A percentile compares a stretch with the other conserved stretches of the same genome.
Evolutionary conservation across 2,329 filamentous ascomycete genomes (phyloP).

Genomic region (Didymella glomerata): DNA sequence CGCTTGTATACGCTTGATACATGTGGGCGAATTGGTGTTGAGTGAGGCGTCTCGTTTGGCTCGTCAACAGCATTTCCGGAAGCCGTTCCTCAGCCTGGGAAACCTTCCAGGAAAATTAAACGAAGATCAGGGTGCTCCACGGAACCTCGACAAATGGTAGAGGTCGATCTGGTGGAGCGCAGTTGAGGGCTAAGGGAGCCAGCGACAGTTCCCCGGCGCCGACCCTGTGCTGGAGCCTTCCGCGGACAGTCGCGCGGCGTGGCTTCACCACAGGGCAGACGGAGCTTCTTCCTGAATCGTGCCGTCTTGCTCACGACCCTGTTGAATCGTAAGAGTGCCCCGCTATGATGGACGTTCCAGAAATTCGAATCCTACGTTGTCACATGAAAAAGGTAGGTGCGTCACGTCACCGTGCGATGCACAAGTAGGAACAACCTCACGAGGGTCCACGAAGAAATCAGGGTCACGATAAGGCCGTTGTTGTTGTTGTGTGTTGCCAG

Average conservation of each 20-base stretch:
- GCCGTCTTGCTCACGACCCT: slow-evolving; percentile 31
- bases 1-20: slow-evolving; percentile 16
- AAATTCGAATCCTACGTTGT: slow-evolving; percentile 29
- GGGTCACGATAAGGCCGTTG: slow-evolving; percentile 30
- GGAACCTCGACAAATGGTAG: slow-evolving; percentile 47
- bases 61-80: slow-evolving; percentile 7
- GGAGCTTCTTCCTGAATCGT: slow-evolving; percentile 45
- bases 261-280: slow-evolving; percentile 34
- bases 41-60: slow-evolving; percentile 22
- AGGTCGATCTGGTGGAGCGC: slow-evolving; percentile 45
- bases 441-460: slow-evolving; percentile 12
- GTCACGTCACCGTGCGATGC: slow-evolving; percentile 17
- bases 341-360: slow-evolving; percentile 46
- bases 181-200: slow-evolving; percentile 48
- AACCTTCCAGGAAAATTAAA: slow-evolving; percentile 36
- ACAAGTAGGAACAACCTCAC: slow-evolving; percentile 17
- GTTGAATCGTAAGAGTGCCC: slow-evolving; percentile 37
- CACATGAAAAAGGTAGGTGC: slow-evolving; percentile 18
- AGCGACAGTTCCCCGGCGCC: slow-evolving; percentile 50
- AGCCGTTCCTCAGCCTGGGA: slow-evolving; percentile 36
- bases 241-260: no score
- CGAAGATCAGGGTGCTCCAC: slow-evolving; percentile 48
- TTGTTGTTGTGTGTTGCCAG: slow-evolving; percentile 27
- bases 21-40: slow-evolving; percentile 9
- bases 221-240: slow-evolving; percentile 41